phyloP scores from a whole-genome alignment of 495 filamentous ascomycete species.

The Lasiosphaeria hispida region DNA sequence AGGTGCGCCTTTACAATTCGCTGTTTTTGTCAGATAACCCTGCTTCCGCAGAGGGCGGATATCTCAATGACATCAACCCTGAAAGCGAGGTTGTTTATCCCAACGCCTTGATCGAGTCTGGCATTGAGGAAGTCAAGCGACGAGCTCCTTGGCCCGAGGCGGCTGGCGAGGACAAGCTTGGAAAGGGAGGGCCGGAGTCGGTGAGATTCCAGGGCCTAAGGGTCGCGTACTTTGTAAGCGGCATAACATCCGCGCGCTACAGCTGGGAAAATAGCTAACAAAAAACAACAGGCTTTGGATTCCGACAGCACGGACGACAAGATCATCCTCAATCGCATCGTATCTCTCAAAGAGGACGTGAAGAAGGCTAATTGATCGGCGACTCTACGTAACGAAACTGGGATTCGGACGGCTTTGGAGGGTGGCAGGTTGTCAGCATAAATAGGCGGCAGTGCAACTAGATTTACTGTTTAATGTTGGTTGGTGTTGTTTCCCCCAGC shows the following conservation, averaged over 20 bases:
- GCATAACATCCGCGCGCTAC: neutral
- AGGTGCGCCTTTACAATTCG: constrained; percentile 75
- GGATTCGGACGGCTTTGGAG: neutral
- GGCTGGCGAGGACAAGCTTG: constrained; percentile 59
- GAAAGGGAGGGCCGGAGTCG: constrained; percentile 61
- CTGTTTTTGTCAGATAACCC: constrained; percentile 88
- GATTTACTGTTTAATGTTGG: too few species aligned
- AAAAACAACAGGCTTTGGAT: constrained; percentile 56
- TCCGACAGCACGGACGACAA: constrained; percentile 72
- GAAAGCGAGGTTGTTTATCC: constrained; percentile 75
- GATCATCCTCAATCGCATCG: constrained; percentile 87
- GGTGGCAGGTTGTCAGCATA: neutral
- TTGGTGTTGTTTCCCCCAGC: too few species aligned
- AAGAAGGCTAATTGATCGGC: constrained; percentile 53
- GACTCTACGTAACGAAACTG: neutral
- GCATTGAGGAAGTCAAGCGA: constrained; percentile 72
- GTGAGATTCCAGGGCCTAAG: constrained; percentile 93
- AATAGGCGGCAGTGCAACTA: neutral
- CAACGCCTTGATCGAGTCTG: constrained; percentile 78
- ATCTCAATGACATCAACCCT: constrained; percentile 80
- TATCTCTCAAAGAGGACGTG: constrained; percentile 85
- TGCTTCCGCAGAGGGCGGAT: constrained; percentile 66
- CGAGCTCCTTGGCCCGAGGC: constrained; percentile 81
- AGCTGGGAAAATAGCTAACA: constrained; percentile 19
- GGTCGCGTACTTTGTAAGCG: constrained; percentile 73